A percentile compares a stretch with the other conserved stretches of the same genome.
These are phyloP conservation scores for Crithidia thermophila DNA, from an alignment of 208 protist species.

Conservation along the genomic window DNA sequence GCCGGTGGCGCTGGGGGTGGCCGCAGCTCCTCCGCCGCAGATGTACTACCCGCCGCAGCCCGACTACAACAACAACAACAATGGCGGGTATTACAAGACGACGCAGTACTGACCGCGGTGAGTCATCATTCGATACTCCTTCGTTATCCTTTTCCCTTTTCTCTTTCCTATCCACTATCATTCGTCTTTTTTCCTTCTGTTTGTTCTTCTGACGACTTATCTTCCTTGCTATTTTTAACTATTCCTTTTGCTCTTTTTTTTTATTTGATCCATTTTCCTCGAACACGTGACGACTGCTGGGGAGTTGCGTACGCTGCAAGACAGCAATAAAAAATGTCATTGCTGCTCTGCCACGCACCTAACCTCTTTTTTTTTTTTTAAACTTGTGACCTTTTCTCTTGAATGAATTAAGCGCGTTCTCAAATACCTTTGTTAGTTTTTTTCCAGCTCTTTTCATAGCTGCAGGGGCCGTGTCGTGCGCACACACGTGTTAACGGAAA, in stretches of 20 bases:
- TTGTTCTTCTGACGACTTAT: slow-evolving; percentile 4
- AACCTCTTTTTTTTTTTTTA: not conserved
- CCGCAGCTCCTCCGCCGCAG: too few relatives aligned
- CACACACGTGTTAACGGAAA: too few relatives aligned
- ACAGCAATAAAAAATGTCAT: too few relatives aligned
- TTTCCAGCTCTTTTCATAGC: not conserved
- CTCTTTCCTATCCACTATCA: not conserved
- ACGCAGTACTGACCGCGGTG: too few relatives aligned
- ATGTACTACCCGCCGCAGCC: slow-evolving; percentile 15
- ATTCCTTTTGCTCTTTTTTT: not conserved
- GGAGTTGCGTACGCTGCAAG: too few relatives aligned
- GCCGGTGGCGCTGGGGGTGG: too few relatives aligned
- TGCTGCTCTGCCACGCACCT: too few relatives aligned
- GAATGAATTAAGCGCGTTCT: not conserved
- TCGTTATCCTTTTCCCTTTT: not conserved
- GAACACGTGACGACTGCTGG: too few relatives aligned
- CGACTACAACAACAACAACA: not conserved
- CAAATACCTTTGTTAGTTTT: not conserved
- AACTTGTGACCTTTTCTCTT: not conserved
- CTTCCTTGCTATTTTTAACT: not conserved
- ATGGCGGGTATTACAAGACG: slow-evolving; percentile 11
- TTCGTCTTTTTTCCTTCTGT: not conserved
- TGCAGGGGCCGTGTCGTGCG: not conserved
- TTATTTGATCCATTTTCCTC: not conserved
- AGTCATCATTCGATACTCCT: not conserved